These are phyloP conservation scores for Sphagnum fallax DNA, from an alignment of 228 moss, liverwort and hornwort species.

Conservation along the genomic window DNA sequence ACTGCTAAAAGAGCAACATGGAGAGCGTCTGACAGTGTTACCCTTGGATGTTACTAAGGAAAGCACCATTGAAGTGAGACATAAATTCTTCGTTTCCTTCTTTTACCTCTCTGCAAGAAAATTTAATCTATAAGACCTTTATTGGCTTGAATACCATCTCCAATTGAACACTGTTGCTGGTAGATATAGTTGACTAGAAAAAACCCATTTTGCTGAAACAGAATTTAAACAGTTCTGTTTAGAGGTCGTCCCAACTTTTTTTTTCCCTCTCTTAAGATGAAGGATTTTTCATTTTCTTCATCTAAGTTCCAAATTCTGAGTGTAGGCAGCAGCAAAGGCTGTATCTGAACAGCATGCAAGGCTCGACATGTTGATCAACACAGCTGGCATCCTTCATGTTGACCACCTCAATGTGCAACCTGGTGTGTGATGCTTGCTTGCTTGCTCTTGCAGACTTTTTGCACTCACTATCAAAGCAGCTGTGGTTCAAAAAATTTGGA, in stretches of 20 bases:
- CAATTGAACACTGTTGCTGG: not conserved
- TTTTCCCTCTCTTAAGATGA: too few relatives aligned
- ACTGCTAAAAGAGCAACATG: constrained; percentile 47
- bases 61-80: constrained; percentile 65
- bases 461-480: too few relatives aligned
- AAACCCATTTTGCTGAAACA: too few relatives aligned
- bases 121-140: not conserved
- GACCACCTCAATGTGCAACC: constrained; percentile 61
- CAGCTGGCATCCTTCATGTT: constrained; percentile 79
- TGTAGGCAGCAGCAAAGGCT: constrained; percentile 65
- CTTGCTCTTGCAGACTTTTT: too few relatives aligned
- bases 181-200: too few relatives aligned
- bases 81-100: not conserved
- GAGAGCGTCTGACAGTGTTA: constrained; percentile 54
- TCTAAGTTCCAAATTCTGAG: not conserved
- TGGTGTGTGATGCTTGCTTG: constrained; percentile 25
- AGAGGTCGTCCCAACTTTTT: too few relatives aligned
- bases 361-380: constrained; percentile 77
- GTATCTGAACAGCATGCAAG: constrained; percentile 54
- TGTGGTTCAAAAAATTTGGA: too few relatives aligned
- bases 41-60: constrained; percentile 89
- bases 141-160: not conserved
- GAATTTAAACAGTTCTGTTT: too few relatives aligned
- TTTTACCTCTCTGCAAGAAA: not conserved
- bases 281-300: not conserved